Evolutionary conservation across 2,329 filamentous ascomycete species (phyloP).

Genomic region (Aureobasidium uvarum): DNA sequence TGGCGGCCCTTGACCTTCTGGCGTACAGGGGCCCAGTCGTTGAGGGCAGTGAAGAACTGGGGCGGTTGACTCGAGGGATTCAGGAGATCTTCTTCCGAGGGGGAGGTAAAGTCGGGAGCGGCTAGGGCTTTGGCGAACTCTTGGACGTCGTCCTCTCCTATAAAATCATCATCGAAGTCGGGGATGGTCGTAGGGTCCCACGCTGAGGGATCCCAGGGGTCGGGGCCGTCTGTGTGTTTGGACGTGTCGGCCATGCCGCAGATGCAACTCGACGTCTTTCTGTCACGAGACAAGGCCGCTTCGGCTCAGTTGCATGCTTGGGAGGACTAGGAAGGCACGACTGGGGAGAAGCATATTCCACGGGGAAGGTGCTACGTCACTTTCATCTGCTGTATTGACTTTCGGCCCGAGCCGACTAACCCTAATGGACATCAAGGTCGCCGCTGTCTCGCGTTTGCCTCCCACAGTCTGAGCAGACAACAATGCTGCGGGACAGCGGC

Average conservation of each 20-base stretch:
- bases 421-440: conserved; percentile 17
- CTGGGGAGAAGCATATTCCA: not conserved
- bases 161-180: conserved; percentile 77
- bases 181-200: conserved; percentile 71
- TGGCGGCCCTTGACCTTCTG: conserved; percentile 59
- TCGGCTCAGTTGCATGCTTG: conserved; percentile 10
- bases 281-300: conserved; percentile 15
- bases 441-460: not conserved
- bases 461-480: not conserved
- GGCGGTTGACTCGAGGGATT: conserved; percentile 45
- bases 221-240: conserved; percentile 52
- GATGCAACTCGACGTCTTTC: not conserved
- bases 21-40: conserved; percentile 91
- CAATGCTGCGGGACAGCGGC: conserved; percentile 42
- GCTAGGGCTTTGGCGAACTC: conserved; percentile 78
- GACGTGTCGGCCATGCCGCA: conserved; percentile 46
- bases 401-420: not conserved
- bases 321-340: not conserved
- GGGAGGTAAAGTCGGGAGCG: conserved; percentile 69
- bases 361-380: conserved; percentile 20
- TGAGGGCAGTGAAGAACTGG: conserved; percentile 78
- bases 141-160: conserved; percentile 67
- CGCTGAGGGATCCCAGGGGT: conserved; percentile 61
- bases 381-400: not conserved
- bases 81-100: conserved; percentile 58